Conservation (phyloP, 768 basidiomycete species). For the Russula ochroleuca region DNA sequence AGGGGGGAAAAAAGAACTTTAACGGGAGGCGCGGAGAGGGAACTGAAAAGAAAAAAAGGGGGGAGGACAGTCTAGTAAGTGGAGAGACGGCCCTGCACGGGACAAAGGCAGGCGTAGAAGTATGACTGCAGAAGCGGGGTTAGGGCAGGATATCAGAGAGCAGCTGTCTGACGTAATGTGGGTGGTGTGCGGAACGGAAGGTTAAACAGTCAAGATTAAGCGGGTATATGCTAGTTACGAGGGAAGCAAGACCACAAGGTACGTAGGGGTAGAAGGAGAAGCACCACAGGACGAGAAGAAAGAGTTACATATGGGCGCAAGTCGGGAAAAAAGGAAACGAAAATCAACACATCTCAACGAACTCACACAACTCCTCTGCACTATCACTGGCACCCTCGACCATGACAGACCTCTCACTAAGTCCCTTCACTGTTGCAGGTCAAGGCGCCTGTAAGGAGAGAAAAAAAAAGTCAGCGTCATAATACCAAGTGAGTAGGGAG, state of each 20-base stretch:
- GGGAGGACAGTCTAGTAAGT: constrained; percentile 2
- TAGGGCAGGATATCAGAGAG: not conserved
- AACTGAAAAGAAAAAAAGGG: too few relatives aligned
- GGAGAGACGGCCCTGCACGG: not conserved
- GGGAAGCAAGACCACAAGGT: constrained; percentile 1
- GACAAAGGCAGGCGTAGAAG: not conserved
- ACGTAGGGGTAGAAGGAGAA: constrained; percentile 1
- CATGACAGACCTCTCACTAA: not conserved
- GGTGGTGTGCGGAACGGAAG: not conserved
- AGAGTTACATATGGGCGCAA: not conserved
- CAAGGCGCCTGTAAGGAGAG: constrained; percentile 11
- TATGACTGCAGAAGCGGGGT: not conserved
- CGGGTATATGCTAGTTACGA: constrained; percentile 16
- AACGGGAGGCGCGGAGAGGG: not conserved
- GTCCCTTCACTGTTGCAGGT: constrained; percentile 9
- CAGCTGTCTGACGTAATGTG: not conserved
- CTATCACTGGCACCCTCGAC: not conserved
- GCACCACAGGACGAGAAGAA: not conserved
- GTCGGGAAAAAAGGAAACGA: not conserved
- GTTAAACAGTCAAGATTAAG: constrained; percentile 7
- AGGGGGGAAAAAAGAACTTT: not conserved
- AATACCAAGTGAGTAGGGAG: constrained; percentile 25
- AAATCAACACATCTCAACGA: constrained; percentile 9
- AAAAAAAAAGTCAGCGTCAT: not conserved
- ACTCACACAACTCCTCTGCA: not conserved